Base-by-base conservation (phyloP, 2,329 filamentous ascomycete species). In the Phialophora tarda region DNA sequence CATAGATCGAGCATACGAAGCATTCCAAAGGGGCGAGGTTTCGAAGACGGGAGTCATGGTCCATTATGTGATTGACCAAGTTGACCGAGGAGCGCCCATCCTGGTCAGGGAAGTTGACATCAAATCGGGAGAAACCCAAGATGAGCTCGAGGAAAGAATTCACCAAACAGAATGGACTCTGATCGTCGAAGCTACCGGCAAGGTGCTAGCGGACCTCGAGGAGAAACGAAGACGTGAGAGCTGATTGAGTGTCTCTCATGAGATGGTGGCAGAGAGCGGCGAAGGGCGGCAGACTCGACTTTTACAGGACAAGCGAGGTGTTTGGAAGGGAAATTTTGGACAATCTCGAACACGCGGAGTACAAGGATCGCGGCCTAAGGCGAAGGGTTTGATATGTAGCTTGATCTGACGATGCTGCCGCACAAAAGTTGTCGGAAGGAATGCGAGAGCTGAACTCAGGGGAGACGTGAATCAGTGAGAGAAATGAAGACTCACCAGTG, bases 11-110 rank as follows among this genome's bases (percentile, higher is more conserved):
- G 92, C 93, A 2, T 92, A 88, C 78, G 83, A 86, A 55, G 92
- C 91, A 64, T 93, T 91, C 75, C 78, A 88, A 75, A 85, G 84
- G 69, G 85, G 92, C 10, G 85, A 88, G 73, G 84, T 90, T 71
- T 84, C 85, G 70, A 85, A 84, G 70, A 93, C 87, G 0, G 93
- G 93, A 0, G 89, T 96, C 62, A 97, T 96, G 93, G 88, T 92
- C 17, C 93, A 97, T 79, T 89, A 93, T 78, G 92, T 96, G 55
- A 88, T 91, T 68, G 82, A 81, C 8, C 87, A 94, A 76, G 92
- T 97, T 62, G 93, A 97, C 80, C 85, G 89, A 74, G 93, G 93
- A 2, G 82, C 85, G 69, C 89, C 91, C 10, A 89, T 96, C 72
- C 74, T 93, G 67, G 85, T 89, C 1, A 78, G 83, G 70, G 89